Evolutionary conservation across 306 rosid species (phyloP), one percentile per base, ranked within the genome.

Genomic region (Ormosia semicastrata): DNA sequence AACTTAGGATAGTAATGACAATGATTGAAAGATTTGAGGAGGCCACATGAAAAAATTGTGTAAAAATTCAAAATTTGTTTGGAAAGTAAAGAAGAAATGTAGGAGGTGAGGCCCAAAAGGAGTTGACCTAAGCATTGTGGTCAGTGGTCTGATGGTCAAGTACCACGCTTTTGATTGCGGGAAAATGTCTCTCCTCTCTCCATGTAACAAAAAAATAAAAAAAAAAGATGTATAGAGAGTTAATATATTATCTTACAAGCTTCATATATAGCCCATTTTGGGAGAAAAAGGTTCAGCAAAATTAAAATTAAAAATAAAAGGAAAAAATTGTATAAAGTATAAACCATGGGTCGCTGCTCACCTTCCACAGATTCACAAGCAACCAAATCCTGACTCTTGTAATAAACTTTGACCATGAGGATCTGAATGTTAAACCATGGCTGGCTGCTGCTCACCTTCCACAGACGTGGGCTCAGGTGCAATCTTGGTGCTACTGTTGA

Each of bases 381-480:
- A 58, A 9, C 32, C 54, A 18, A 73, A 57, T 73, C 29, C 30
- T 24, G 53, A 54, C 7, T 40, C 32, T 57, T 74, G 41, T 41
- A 1, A 33, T 5, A 34, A 77, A 64, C 46, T 40, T 65, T 50
- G 79, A 72, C 52, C 32, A 49, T 59, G 37, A 60, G 32, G 46
- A 18, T 71, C 7, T 62, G 8, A 50, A 36, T 54, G 85, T 73
- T 62, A 54, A 66, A 63, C 77, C 82, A 72, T 58, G 32, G 66
- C 50, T 57, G 30, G 69, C 0, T 34, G 82, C 37, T 64, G 81
- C 2, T 63, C 88, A 76, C 54, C 52, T 40, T 76, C 85, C 12
- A 49, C 69, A 66, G 84, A 37, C 59, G 44, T 50, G 12, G 84
- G 87, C 37, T 80, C 70, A 43, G 89, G 88, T 49, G 73, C 88